Evolutionary conservation across 2,329 filamentous ascomycete species (phyloP), one percentile per base, ranked within the genome.

Genomic region (Fragosphaeria purpurea): DNA sequence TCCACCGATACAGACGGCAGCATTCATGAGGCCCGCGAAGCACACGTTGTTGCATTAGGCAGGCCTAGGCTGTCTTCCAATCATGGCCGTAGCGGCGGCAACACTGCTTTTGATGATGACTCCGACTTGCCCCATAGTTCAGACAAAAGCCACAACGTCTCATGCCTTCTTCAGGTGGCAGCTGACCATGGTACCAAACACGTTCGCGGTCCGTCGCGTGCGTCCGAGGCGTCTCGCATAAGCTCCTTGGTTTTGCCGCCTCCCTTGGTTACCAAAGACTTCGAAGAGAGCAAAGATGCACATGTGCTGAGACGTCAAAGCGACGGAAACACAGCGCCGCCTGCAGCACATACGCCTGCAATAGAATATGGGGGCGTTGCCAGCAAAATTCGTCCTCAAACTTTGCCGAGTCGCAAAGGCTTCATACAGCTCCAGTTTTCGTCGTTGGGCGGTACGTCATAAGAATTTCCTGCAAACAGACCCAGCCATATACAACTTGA

Each of bases 21-120:
- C 42, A 56, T 63, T 4, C 56, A 62, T 22, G 54, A 62, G 34
- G 60, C 60, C 8, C 54, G 44, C 7, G 44, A 50, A 32, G 56
- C 56, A 4, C 54, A 50, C n/a, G 39, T 55, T 12, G 42, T 58
- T 13, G 38, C 41, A 6, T 22, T 41, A 6, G 47, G 45, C 30
- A 51, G 40, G 12, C 31, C 44, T 3, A 30, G 44, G 8, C 50
- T 5, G 8, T 37, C 50, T 32, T 45, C 51, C 7, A 31, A 35
- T n/a, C 33, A 13, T 6, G 10, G n/a, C 6, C 8, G 44, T 5
- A 46, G 32, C 13, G 34, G 33, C 6, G 44, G 10, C 12, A 12
- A 35, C 4, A 12, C 30, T 5, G 6, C 22, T 22, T 22, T 2
- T 22, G 22, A 22, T 22, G 22, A 22, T 31, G 12, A 49, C 37